Conservation (phyloP, 345 rosid genomes). For the Gossypium stocksii region DNA sequence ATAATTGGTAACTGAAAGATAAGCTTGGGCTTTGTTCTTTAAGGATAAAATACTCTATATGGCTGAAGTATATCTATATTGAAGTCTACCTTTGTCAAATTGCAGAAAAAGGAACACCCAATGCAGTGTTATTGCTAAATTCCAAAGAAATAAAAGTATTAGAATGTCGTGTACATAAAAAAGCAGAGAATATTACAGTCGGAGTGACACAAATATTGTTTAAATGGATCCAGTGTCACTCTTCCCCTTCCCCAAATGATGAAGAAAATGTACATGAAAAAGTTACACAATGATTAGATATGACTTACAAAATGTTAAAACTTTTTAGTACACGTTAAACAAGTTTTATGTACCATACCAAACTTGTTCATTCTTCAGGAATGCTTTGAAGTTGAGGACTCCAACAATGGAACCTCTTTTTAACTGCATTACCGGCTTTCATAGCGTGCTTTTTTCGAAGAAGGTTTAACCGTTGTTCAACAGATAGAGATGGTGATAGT, state of each 20-base stretch:
- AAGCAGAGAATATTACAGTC: too few relatives aligned
- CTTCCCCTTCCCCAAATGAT: too few relatives aligned
- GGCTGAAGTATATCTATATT: too few relatives aligned
- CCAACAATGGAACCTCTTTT: slow-evolving; percentile 26
- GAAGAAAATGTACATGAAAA: not conserved
- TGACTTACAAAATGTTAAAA: not conserved
- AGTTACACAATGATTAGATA: not conserved
- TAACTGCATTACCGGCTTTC: not conserved
- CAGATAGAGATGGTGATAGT: not conserved
- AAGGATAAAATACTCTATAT: too few relatives aligned
- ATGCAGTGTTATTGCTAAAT: not conserved
- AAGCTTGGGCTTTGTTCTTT: too few relatives aligned
- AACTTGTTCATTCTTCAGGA: slow-evolving; percentile 30
- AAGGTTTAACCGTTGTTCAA: slow-evolving; percentile 31
- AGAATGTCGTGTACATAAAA: not conserved
- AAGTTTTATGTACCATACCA: not conserved
- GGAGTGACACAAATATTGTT: too few relatives aligned
- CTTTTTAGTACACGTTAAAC: not conserved
- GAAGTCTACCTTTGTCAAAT: not conserved
- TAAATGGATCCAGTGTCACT: too few relatives aligned
- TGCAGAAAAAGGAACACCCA: too few relatives aligned
- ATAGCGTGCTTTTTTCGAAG: slow-evolving; percentile 16
- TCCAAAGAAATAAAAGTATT: not conserved
- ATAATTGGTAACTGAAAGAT: too few relatives aligned
- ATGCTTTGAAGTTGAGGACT: slow-evolving; percentile 38